Evolutionary conservation across 495 filamentous ascomycete species (phyloP).

Genomic region (Penicillium cinerascens): DNA sequence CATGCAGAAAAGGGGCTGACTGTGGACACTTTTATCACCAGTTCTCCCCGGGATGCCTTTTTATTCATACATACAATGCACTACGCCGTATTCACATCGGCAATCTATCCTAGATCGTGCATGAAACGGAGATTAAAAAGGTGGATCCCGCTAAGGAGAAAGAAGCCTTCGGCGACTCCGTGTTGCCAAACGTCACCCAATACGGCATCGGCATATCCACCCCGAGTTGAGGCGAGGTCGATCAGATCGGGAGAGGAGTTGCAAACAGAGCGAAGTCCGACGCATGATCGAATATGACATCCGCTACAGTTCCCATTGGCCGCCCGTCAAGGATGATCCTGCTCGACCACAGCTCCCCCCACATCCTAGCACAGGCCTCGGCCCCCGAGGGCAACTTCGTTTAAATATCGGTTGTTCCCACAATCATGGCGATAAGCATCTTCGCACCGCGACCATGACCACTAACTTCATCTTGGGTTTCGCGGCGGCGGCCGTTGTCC

Average conservation of each 20-base stretch:
- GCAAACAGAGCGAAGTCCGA: conserved; percentile 13
- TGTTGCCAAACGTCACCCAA: neutral
- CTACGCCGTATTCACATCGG: neutral
- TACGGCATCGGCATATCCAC: neutral
- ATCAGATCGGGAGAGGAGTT: conserved; percentile 10
- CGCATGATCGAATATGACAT: conserved; percentile 11
- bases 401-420: neutral
- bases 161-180: too few relatives aligned
- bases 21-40: too few relatives aligned
- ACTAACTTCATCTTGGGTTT: conserved; percentile 22
- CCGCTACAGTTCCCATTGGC: conserved; percentile 11
- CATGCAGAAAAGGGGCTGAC: too few relatives aligned
- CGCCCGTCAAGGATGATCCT: conserved; percentile 4
- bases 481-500: conserved; percentile 23
- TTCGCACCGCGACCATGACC: conserved; percentile 9
- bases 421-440: neutral
- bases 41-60: too few relatives aligned
- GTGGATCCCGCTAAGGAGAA: too few relatives aligned
- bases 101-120: too few relatives aligned
- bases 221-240: neutral
- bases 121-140: neutral
- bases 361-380: neutral
- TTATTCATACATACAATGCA: too few relatives aligned
- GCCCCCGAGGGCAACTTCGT: neutral
- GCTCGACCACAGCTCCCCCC: neutral